Conservation (phyloP, 306 rosid species). For the Nissolia schottii region DNA sequence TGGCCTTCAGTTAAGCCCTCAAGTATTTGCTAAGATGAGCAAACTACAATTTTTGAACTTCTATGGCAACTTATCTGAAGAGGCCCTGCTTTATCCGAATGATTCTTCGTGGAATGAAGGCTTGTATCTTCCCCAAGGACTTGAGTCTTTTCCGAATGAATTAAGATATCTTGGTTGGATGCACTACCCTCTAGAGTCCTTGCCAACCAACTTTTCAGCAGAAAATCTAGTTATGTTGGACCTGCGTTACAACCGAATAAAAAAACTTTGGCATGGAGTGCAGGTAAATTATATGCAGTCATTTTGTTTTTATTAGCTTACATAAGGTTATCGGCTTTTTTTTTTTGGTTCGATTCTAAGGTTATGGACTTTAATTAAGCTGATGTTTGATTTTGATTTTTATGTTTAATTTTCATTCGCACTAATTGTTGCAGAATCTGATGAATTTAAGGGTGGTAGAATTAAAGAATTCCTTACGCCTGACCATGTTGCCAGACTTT, state of each 20-base stretch:
- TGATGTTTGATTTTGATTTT: not conserved
- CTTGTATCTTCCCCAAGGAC: not conserved
- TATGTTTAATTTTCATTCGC: not conserved
- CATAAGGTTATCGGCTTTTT: too few relatives aligned
- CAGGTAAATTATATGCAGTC: not conserved
- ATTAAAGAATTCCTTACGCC: not conserved
- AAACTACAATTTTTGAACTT: not conserved
- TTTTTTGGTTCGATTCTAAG: too few relatives aligned
- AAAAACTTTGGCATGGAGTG: conserved; percentile 15
- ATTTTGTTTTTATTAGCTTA: too few relatives aligned
- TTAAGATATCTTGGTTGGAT: conserved; percentile 8
- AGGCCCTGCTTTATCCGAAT: not conserved
- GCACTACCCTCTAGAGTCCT: not conserved
- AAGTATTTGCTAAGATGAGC: not conserved
- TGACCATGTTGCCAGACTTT: not conserved
- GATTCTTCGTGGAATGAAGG: not conserved
- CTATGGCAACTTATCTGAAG: not conserved
- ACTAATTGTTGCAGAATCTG: not conserved
- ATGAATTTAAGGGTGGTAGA: not conserved
- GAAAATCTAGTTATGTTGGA: not conserved
- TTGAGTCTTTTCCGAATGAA: not conserved
- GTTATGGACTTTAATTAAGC: not conserved
- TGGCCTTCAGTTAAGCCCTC: not conserved
- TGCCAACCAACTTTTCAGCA: not conserved
- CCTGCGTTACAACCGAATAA: not conserved